These are phyloP conservation scores for Calophaca sinica DNA, from an alignment of 306 rosid species.

Conservation along the genomic window DNA sequence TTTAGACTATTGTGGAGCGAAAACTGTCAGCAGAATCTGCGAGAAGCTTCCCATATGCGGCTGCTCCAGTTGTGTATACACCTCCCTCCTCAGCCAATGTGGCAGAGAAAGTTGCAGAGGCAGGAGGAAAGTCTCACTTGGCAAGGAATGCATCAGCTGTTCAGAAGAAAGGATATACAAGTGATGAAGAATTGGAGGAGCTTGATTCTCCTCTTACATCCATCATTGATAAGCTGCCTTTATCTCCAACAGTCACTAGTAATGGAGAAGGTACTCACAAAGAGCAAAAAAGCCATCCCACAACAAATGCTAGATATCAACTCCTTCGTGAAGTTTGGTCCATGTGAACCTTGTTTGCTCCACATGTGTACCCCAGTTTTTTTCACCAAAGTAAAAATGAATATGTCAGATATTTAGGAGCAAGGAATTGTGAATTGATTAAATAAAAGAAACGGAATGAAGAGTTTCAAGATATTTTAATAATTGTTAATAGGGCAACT, in stretches of 20 bases:
- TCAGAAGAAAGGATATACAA: conserved; percentile 86
- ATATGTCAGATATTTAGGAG: conserved; percentile 15
- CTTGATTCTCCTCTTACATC: conserved; percentile 77
- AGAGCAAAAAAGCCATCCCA: conserved; percentile 43
- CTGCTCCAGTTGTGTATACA: conserved; percentile 65
- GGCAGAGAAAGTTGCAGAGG: conserved; percentile 82
- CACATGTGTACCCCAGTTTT: conserved; percentile 37
- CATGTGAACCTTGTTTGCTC: conserved; percentile 45
- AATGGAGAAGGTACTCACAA: conserved; percentile 57
- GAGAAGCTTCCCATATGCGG: conserved; percentile 78
- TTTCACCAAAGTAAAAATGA: conserved; percentile 31
- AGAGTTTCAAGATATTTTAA: conserved; percentile 27
- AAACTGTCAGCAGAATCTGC: conserved; percentile 59
- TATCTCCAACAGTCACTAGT: conserved; percentile 49
- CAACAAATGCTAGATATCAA: conserved; percentile 74
- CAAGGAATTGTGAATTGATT: conserved; percentile 32
- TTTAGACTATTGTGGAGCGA: conserved; percentile 68
- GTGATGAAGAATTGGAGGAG: conserved; percentile 95
- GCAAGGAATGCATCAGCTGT: conserved; percentile 66
- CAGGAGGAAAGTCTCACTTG: conserved; percentile 69
- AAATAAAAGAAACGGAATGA: background rate
- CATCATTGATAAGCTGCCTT: conserved; percentile 68
- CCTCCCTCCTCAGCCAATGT: conserved; percentile 73
- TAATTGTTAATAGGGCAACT: conserved; percentile 32
- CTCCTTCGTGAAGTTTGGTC: conserved; percentile 97